Evolutionary conservation across 140 eudicot species (phyloP).

Genomic region (Senecio squalidus): DNA sequence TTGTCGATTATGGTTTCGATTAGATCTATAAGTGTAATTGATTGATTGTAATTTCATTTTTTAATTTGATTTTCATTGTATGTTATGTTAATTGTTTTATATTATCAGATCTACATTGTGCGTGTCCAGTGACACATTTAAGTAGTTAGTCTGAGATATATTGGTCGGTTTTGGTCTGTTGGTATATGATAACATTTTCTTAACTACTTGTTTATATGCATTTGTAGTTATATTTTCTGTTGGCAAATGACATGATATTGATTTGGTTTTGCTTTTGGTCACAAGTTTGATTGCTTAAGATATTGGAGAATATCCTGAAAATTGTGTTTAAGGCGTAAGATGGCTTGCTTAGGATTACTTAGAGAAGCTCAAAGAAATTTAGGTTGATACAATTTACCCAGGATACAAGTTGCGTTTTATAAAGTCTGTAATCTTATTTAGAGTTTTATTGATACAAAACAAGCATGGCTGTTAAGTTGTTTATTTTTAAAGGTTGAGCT

Average conservation of each 20-base stretch:
- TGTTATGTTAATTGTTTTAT: too few relatives aligned
- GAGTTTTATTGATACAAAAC: not conserved
- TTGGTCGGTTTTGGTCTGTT: not conserved
- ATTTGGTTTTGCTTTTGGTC: slow-evolving; percentile 3
- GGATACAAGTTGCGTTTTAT: not conserved
- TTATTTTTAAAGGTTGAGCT: not conserved
- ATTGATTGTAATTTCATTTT: too few relatives aligned
- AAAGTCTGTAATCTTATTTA: not conserved
- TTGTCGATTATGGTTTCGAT: too few relatives aligned
- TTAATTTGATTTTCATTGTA: too few relatives aligned
- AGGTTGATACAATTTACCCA: too few relatives aligned
- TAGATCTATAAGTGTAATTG: too few relatives aligned
- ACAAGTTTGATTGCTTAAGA: not conserved
- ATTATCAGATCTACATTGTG: too few relatives aligned
- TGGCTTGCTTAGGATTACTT: not conserved
- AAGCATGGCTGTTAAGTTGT: not conserved
- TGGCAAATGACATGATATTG: slow-evolving; percentile 1
- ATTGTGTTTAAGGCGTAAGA: not conserved
- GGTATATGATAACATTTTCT: not conserved
- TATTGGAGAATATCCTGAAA: not conserved
- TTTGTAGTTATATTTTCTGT: not conserved
- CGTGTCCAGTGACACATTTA: not conserved
- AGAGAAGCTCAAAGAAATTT: not conserved
- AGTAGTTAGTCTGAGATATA: not conserved
- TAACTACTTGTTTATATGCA: not conserved